These are phyloP conservation scores for Arbutus unedo DNA, from an alignment of 148 eudicot species.

Conservation along the genomic window DNA sequence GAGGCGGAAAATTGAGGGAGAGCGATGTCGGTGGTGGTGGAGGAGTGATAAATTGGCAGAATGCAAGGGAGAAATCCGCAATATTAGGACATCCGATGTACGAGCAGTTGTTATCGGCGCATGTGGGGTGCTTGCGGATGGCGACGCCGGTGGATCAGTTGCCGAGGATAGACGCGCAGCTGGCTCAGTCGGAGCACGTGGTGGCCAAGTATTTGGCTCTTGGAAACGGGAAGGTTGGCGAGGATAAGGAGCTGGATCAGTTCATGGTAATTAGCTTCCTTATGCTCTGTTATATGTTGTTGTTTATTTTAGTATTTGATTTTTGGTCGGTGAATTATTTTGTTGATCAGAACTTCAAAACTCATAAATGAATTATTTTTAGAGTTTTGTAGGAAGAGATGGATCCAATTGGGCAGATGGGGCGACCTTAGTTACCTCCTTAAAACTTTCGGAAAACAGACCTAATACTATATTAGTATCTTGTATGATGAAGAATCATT, in stretches of 20 bases:
- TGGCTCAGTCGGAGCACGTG: constrained; percentile 64
- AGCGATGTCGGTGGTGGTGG: constrained; percentile 27
- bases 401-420: too few species aligned
- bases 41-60: constrained; percentile 40
- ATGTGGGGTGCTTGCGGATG: constrained; percentile 68
- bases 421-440: too few species aligned
- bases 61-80: constrained; percentile 50
- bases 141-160: constrained; percentile 93
- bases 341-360: neutral
- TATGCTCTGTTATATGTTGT: neutral
- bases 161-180: constrained; percentile 81
- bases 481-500: too few species aligned
- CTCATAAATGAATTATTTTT: too few species aligned
- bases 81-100: constrained; percentile 63
- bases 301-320: too few species aligned
- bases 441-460: too few species aligned
- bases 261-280: constrained; percentile 68
- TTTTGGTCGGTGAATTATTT: too few species aligned
- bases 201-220: constrained; percentile 56
- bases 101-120: constrained; percentile 81
- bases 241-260: constrained; percentile 84
- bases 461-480: too few species aligned
- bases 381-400: too few species aligned
- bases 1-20: constrained; percentile 15
- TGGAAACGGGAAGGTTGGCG: constrained; percentile 30